Percentiles rank a stretch among this genome's conserved stretches.
These are phyloP conservation scores for Hypoxylon sp. DNA, from an alignment of 2,329 filamentous ascomycete species.

Conservation along the genomic window DNA sequence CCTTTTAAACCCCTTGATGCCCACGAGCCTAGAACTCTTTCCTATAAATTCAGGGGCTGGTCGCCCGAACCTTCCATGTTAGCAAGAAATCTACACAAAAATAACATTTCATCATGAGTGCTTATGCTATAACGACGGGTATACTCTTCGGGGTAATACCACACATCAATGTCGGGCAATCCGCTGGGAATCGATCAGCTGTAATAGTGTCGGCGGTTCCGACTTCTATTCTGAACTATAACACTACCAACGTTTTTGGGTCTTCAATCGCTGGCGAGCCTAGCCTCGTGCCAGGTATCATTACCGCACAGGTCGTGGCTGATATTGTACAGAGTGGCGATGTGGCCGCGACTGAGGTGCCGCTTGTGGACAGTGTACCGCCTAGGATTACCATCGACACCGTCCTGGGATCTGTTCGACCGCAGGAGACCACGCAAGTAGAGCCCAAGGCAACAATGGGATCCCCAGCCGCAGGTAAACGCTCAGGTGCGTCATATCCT, in stretches of 20 bases:
- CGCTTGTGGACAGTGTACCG: slow-evolving; percentile 13
- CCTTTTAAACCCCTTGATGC: background rate
- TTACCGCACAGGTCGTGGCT: slow-evolving; percentile 8
- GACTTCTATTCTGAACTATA: background rate
- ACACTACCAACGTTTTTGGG: background rate
- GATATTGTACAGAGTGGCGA: slow-evolving; percentile 3
- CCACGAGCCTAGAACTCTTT: background rate
- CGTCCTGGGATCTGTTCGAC: background rate
- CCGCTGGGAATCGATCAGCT: slow-evolving; percentile 9
- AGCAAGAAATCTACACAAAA: background rate
- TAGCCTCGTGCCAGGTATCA: background rate
- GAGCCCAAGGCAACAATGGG: background rate
- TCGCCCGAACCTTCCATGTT: background rate
- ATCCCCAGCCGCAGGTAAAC: background rate
- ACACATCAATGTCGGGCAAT: slow-evolving; percentile 2
- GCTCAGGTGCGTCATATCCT: background rate
- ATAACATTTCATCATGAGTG: slow-evolving; percentile 13
- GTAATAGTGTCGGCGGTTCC: background rate
- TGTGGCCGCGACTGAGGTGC: slow-evolving; percentile 1
- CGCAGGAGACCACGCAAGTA: slow-evolving; percentile 13
- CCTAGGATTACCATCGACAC: slow-evolving; percentile 22
- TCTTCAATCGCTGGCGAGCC: background rate
- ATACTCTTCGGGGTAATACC: slow-evolving; percentile 17
- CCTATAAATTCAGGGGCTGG: background rate
- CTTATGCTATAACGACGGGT: background rate